These are phyloP conservation scores for Adansonia gregorii DNA, from an alignment of 441 rosid genomes.

Conservation along the genomic window DNA sequence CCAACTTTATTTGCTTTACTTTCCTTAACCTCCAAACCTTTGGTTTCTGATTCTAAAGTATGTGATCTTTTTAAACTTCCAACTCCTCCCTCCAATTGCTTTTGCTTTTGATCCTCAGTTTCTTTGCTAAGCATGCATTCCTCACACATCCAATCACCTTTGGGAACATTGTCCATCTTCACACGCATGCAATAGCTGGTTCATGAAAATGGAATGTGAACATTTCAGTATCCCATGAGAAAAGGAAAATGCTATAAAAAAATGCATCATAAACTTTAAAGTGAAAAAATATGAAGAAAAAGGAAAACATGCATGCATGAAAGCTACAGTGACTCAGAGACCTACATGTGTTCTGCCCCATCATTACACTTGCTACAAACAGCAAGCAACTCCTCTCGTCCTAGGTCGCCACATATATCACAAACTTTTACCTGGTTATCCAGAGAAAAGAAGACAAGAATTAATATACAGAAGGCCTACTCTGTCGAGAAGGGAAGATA, in stretches of 20 bases:
- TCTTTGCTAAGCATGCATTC: slow-evolving; percentile 31
- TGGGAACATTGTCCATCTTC: slow-evolving; percentile 41
- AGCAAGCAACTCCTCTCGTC: slow-evolving; percentile 41
- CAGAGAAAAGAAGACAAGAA: not conserved
- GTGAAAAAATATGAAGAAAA: not conserved
- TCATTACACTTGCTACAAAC: slow-evolving; percentile 42
- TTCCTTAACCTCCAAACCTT: slow-evolving; percentile 22
- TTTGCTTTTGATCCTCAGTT: slow-evolving; percentile 17
- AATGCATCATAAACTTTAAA: not conserved
- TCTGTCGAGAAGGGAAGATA: slow-evolving; percentile 2
- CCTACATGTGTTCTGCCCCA: slow-evolving; percentile 49
- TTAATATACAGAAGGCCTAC: not conserved
- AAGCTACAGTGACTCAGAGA: not conserved
- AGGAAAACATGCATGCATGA: not conserved
- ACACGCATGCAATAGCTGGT: slow-evolving; percentile 43
- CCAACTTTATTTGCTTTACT: slow-evolving; percentile 19
- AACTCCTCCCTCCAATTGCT: slow-evolving; percentile 19
- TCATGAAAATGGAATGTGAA: slow-evolving; percentile 22
- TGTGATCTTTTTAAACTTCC: slow-evolving; percentile 5
- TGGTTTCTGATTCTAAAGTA: slow-evolving; percentile 22
- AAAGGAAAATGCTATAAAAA: not conserved
- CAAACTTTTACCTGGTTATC: slow-evolving; percentile 41
- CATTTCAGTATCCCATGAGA: not conserved
- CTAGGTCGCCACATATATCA: slow-evolving; percentile 44
- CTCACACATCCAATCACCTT: slow-evolving; percentile 44